Base-by-base conservation (phyloP, 208 protist genomes). In the Trypanosoma rangeli region DNA sequence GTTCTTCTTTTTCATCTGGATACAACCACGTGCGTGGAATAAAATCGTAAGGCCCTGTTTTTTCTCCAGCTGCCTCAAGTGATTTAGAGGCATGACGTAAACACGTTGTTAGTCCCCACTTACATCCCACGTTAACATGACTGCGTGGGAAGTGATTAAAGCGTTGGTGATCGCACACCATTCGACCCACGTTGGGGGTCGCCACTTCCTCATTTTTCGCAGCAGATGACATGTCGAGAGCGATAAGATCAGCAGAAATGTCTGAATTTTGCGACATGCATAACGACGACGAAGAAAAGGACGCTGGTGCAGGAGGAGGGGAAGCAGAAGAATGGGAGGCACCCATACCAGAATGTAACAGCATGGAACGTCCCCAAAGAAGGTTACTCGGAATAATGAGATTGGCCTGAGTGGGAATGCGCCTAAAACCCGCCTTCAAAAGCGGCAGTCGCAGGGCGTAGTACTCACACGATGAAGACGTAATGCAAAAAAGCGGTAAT, bases 401-500 rank as follows among this genome's bases (percentile, higher is more conserved):
- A 24, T 37, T 70, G 9, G 64, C 42, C 9, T 68, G 67, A 9
- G 66, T 46, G 8, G 70, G 76, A 15, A 93, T 29, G 22, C 92
- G 87, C 24, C 80, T 79, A 70, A 94, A 95, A 33, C 89, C 93
- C 16, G 90, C 87, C 68, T 91, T 90, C 37, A 97, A 67, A 33
- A 97, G 78, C 28, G 93, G 89, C 61, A 97, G 78, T 83, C 98
- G 82, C 86, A 98, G 70, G 76, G 98, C 71, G 95, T 98, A 92
- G 93, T 99, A 86, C 90, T 99, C 89, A 97, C 91, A 97, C 13
- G 82, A 88, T 16, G 85, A 60, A 18, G 89, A 86, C 0, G 85
- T 80, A 49, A 96, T 93, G 64, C 65, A 77, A 66, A 94, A 96
- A 22, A 94, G 78, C 0, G 92, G 92, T 37, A 73, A 16, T 1